Conservation (phyloP, 2,329 filamentous ascomycete species). For the Colletotrichum salicis region DNA sequence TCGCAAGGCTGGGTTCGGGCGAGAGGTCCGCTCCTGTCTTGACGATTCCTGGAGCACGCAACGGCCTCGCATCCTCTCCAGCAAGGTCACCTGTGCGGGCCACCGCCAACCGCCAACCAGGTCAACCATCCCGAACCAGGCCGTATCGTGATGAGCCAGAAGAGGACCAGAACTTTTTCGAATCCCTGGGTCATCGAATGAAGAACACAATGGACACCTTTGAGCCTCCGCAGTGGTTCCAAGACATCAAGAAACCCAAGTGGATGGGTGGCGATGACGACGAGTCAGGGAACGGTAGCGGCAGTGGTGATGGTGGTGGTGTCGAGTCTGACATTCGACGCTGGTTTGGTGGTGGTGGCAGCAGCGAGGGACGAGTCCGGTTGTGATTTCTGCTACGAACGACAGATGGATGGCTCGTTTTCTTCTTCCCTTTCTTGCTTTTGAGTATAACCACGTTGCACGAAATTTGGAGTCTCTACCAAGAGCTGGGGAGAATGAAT, state of each 20-base stretch:
- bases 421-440: slow-evolving; percentile 11
- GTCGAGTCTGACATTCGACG: slow-evolving; percentile 59
- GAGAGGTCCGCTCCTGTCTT: slow-evolving; percentile 58
- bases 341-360: slow-evolving; percentile 62
- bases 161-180: slow-evolving; percentile 84
- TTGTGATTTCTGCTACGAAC: slow-evolving; percentile 12
- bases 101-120: slow-evolving; percentile 47
- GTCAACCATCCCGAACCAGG: slow-evolving; percentile 34
- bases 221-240: slow-evolving; percentile 84
- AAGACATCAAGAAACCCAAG: slow-evolving; percentile 80
- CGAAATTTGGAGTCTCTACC: slow-evolving; percentile 34
- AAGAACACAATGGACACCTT: slow-evolving; percentile 91
- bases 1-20: slow-evolving; percentile 45
- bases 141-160: slow-evolving; percentile 61
- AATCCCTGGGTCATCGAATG: slow-evolving; percentile 84
- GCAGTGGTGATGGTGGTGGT: slow-evolving; percentile 23
- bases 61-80: slow-evolving; percentile 46
- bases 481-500: slow-evolving; percentile 38
- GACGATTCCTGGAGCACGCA: slow-evolving; percentile 55
- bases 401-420: not conserved
- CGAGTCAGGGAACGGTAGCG: slow-evolving; percentile 42
- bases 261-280: slow-evolving; percentile 78
- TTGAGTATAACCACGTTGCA: slow-evolving; percentile 15
- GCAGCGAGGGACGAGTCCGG: slow-evolving; percentile 47
- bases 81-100: slow-evolving; percentile 57